These are phyloP conservation scores for Geotrichum aggregatum DNA, from an alignment of 1,139 yeast species.

Conservation along the genomic window DNA sequence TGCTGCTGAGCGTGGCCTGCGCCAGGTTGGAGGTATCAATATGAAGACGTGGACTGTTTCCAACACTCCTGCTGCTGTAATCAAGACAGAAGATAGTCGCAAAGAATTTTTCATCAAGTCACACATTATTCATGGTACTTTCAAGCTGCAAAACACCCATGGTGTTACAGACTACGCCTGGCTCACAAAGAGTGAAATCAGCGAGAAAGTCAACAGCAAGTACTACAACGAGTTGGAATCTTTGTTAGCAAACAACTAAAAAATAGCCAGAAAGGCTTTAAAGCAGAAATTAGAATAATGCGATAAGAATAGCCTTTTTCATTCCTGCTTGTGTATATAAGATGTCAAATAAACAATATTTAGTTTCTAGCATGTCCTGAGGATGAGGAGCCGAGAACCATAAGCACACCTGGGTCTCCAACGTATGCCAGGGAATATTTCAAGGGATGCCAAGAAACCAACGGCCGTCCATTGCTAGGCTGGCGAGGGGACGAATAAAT, in stretches of 20 bases:
- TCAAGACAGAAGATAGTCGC: conserved; percentile 25
- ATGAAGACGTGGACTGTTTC: conserved; percentile 90
- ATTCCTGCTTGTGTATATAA: conserved; percentile 15
- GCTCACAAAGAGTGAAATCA: conserved; percentile 79
- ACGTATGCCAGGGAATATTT: conserved; percentile 34
- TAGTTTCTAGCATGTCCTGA: conserved; percentile 13
- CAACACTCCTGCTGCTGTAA: conserved; percentile 74
- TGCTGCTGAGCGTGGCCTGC: conserved; percentile 72
- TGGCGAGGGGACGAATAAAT: conserved; percentile 23
- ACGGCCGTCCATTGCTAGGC: conserved; percentile 24
- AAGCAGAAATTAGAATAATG: not conserved
- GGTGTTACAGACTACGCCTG: conserved; percentile 57
- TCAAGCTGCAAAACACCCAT: conserved; percentile 48
- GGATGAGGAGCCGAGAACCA: conserved; percentile 16
- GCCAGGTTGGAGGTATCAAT: conserved; percentile 64
- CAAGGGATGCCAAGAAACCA: conserved; percentile 37
- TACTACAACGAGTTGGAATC: conserved; percentile 47
- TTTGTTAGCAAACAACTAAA: conserved; percentile 27
- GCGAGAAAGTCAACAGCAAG: conserved; percentile 48
- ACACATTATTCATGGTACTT: conserved; percentile 84
- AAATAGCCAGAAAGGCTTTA: not conserved
- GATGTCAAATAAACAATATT: conserved; percentile 6
- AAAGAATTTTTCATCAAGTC: conserved; percentile 76
- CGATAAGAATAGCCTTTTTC: not conserved
- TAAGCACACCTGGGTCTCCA: conserved; percentile 31